Evolutionary conservation across 2,329 filamentous ascomycete species (phyloP), one percentile per base, ranked within the genome.

Genomic region (Exophiala dermatitidis): DNA sequence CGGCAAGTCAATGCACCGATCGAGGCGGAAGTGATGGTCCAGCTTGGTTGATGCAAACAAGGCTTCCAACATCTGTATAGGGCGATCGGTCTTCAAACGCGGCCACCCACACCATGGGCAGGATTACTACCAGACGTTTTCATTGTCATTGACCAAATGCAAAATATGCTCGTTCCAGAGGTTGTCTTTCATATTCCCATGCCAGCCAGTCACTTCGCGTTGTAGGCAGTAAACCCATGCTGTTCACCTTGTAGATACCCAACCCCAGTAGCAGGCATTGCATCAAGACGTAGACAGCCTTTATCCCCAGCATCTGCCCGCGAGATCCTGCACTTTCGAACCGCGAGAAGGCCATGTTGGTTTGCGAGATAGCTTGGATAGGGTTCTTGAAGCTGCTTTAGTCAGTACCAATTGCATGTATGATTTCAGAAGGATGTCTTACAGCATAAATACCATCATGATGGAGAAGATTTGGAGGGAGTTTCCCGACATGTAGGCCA

Each of bases 401-500:
- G 47, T 62, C 41, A 62, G 56, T 34, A 19, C 19, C 7, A 34
- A 36, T 9, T 4, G 4, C 12, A 4, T 3, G 8, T 28, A 42
- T 26, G n/a, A 6, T 10, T 9, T 2, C 3, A 28, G 6, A 12
- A 26, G 12, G 1, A 10, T 6, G 40, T 30, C 60, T 48, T 43
- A 63, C 59, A 63, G 84, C 86, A 96, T 97, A 66, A 91, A 90
- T 12, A 97, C 91, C 90, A 97, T 98, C 89, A 97, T 97, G 72
- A 98, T 97, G 72, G 87, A 94, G 77, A 98, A 98, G 62, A 98
- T 97, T 70, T 98, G 93, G 44, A 98, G 81, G 57, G 88, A 90
- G 74, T 97, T 98, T 66, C 93, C 93, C 32, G 91, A 94, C 93
- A 98, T 98, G 79, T 98, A 98, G 90, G 97, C 97, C 84, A 96